Base-by-base conservation (phyloP, 2,329 filamentous ascomycete genomes). In the Neonectria punicea region DNA sequence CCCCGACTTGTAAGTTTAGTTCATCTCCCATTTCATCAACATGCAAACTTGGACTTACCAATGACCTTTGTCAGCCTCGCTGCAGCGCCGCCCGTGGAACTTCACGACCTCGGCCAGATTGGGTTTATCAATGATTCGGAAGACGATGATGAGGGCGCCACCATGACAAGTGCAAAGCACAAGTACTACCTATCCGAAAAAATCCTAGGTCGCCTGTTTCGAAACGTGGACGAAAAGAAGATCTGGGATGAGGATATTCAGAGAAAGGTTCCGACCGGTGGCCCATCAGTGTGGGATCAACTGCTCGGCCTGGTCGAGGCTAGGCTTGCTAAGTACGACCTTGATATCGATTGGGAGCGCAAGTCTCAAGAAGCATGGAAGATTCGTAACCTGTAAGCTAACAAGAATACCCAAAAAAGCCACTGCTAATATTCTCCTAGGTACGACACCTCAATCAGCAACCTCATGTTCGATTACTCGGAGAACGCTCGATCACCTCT, bases 201-300 rank as follows among this genome's bases (percentile, higher is more conserved):
- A 69, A 82, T 91, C 0, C 84, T 96, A 0, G 93, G 93, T 0
- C 78, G 84, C 5, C 81, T 97, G 0, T 96, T 92, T 74, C 87
- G 92, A 2, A 86, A 84, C 0, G 89, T 97, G 11, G 88, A 97
- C 70, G 93, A 96, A 76, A 83, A 84, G 50, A 84, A 85, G 57
- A 91, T 94, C 47, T 90, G 90, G 81, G 70, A 78, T 9, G 75
- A 85, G 5, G 78, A 89, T 16, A 83, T 86, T 43, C 80, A 76
- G 49, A 73, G 74, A 14, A 69, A 54, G 1, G 67, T 76, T 4
- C 71, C 68, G 8, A 71, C 54, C 11, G 63, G 53, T 2, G 77
- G 78, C 0, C 62, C 72, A 0, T 78, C 80, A 0, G 79, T 87
- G 2, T 87, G 85, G 83, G 76, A 81, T 3, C 74, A 79, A 7